Base-by-base conservation (phyloP, 2,329 filamentous ascomycete species). In the Claviceps sp. region DNA sequence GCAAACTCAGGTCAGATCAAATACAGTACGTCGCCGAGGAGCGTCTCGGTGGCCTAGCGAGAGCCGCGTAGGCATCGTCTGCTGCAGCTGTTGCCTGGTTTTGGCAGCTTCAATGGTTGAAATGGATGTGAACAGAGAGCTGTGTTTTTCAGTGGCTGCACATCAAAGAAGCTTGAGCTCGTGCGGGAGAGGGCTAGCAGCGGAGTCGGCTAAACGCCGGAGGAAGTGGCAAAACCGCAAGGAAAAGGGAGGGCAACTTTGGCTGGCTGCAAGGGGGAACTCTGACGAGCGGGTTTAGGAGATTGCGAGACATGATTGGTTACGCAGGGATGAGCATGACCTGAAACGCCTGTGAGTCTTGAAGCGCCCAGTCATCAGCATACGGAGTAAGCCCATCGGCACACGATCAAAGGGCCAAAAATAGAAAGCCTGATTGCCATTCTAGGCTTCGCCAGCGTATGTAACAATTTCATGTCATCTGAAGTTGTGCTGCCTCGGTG, bases 271-370 rank as follows among this genome's bases (percentile, higher is more conserved):
- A 16, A 29, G 37, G 20, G 9, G 36, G 9, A 9, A n/a, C 16
- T 42, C 34, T 29, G 47, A 38, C 34, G 13, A 42, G 17, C 14
- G n/a, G 22, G n/a, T 43, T n/a, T 23, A 11, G 38, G 34, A 34
- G 16, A 34, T 34, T 34, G 3, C 29, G 38, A 20, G n/a, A 9
- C 37, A 23, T 53, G 56, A 57, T 58, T 59, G 57, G 55, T n/a
- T 46, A 34, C 29, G 11, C 20, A 16, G 50, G 26, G 16, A 50
- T 50, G 36, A 51, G 53, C 55, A 59, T 58, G 50, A 57, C 56
- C 58, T 59, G 58, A 59, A 59, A 59, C 58, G 54, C 36, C 47
- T 45, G 49, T 34, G 51, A 43, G 47, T 44, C 39, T 22, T 16
- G 22, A 11, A 29, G 17, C n/a, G 34, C 13, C 57, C 54, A 58